These are phyloP conservation scores for Gossypium sturtianum DNA, from an alignment of 345 rosid genomes.

Conservation along the genomic window DNA sequence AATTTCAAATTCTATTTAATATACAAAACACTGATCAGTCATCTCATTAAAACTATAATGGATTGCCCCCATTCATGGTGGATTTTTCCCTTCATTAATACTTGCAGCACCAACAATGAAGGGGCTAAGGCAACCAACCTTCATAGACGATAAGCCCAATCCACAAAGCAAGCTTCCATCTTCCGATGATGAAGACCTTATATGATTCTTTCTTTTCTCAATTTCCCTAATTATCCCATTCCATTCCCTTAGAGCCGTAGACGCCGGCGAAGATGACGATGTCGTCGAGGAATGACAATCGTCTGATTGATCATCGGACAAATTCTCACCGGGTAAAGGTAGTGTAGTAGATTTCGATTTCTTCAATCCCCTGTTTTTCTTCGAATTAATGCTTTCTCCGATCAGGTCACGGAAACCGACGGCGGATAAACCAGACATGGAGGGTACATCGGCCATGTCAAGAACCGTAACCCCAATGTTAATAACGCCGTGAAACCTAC, in stretches of 20 bases:
- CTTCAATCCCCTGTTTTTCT: constrained; percentile 1
- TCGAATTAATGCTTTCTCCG: constrained; percentile 15
- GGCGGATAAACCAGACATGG: constrained; percentile 33
- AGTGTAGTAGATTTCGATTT: constrained; percentile 7
- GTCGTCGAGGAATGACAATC: constrained; percentile 43
- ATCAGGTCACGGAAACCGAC: constrained; percentile 48
- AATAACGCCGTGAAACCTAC: constrained; percentile 71
- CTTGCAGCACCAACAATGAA: neutral
- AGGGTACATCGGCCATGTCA: constrained; percentile 43
- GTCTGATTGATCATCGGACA: constrained; percentile 25
- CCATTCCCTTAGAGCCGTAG: constrained; percentile 53
- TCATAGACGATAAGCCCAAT: constrained; percentile 2
- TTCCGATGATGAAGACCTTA: constrained; percentile 32
- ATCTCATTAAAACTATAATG: too few relatives aligned
- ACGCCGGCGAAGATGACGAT: constrained; percentile 47
- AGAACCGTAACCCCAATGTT: constrained; percentile 53
- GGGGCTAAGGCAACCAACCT: neutral
- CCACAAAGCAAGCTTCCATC: constrained; percentile 43
- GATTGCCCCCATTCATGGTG: neutral
- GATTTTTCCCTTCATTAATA: neutral
- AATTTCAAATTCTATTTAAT: neutral
- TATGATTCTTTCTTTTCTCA: constrained; percentile 23
- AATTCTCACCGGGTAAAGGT: neutral
- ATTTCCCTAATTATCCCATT: constrained; percentile 26
- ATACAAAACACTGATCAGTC: neutral